phyloP scores from a whole-genome alignment of 371 early-diverging fungal genomes.

The Mucor racemosus region DNA sequence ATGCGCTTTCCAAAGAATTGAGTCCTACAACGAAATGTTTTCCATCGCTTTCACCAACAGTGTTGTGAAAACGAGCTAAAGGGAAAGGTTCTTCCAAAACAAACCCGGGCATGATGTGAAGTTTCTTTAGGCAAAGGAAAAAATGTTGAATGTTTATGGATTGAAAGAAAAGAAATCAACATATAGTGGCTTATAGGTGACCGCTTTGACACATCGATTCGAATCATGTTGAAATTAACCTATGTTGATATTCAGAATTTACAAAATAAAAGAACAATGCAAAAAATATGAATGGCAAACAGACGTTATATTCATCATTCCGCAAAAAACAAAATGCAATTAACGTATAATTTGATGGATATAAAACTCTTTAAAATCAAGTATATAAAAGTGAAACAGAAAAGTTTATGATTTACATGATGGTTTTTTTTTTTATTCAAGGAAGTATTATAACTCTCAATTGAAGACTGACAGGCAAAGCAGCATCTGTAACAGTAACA shows the following conservation, averaged over 20 bases:
- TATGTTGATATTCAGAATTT: too few species aligned
- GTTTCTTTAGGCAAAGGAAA: background rate
- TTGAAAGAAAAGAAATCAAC: slow-evolving; percentile 1
- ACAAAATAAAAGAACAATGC: too few species aligned
- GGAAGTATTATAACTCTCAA: slow-evolving; percentile 31
- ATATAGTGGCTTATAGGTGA: slow-evolving; percentile 8
- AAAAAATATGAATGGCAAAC: too few species aligned
- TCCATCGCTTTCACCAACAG: slow-evolving; percentile 31
- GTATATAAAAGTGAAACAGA: too few species aligned
- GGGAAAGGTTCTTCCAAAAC: slow-evolving; percentile 64
- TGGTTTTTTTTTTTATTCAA: background rate
- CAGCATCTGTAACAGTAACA: slow-evolving; percentile 77
- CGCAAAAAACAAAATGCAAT: too few species aligned
- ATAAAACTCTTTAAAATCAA: too few species aligned
- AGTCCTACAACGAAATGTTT: slow-evolving; percentile 47
- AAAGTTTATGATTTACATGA: too few species aligned
- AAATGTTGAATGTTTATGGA: background rate
- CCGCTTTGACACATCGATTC: background rate
- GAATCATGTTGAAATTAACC: too few species aligned
- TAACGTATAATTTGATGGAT: too few species aligned
- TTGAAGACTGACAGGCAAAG: slow-evolving; percentile 69
- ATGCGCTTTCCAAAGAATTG: slow-evolving; percentile 40
- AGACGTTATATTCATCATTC: too few species aligned
- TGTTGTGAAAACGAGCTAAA: slow-evolving; percentile 59
- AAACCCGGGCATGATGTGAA: slow-evolving; percentile 55